A percentile compares a stretch with the other conserved stretches of the same genome.
Evolutionary conservation across 805 yeast genomes (phyloP).

Genomic region (Yarrowia divulgata): DNA sequence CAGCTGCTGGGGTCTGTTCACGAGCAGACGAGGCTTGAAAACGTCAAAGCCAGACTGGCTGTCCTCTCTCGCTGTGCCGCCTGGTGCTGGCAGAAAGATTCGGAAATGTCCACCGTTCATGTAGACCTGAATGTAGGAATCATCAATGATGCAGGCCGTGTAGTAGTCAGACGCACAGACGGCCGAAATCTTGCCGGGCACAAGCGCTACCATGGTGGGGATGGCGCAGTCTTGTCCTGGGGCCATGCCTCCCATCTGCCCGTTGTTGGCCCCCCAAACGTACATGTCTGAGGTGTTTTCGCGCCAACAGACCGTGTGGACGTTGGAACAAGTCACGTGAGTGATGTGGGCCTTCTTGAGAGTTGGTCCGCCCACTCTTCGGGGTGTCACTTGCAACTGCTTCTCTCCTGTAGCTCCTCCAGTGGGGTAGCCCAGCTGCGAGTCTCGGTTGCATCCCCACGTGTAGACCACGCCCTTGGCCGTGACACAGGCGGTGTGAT

Average conservation of each 20-base stretch:
- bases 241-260: conserved; percentile 70
- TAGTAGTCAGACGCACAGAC: conserved; percentile 71
- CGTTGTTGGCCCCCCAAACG: conserved; percentile 81
- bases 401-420: conserved; percentile 42
- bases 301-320: conserved; percentile 71
- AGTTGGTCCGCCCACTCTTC: conserved; percentile 48
- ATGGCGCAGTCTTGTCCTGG: conserved; percentile 53
- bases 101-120: conserved; percentile 64
- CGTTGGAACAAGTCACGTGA: conserved; percentile 58
- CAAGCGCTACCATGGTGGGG: conserved; percentile 55
- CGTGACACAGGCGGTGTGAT: conserved; percentile 70
- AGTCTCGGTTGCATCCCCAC: conserved; percentile 78
- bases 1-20: conserved; percentile 41
- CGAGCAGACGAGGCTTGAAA: conserved; percentile 40
- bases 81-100: conserved; percentile 52
- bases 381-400: conserved; percentile 52
- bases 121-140: conserved; percentile 69
- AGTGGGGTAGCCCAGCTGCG: conserved; percentile 66
- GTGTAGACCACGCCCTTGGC: conserved; percentile 62
- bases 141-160: conserved; percentile 67
- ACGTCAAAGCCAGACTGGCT: conserved; percentile 42
- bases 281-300: conserved; percentile 54
- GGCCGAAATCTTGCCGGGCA: conserved; percentile 59
- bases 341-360: conserved; percentile 32
- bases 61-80: conserved; percentile 2